Conservation (phyloP, 768 basidiomycete genomes). For the Hysterangium stoloniferum region DNA sequence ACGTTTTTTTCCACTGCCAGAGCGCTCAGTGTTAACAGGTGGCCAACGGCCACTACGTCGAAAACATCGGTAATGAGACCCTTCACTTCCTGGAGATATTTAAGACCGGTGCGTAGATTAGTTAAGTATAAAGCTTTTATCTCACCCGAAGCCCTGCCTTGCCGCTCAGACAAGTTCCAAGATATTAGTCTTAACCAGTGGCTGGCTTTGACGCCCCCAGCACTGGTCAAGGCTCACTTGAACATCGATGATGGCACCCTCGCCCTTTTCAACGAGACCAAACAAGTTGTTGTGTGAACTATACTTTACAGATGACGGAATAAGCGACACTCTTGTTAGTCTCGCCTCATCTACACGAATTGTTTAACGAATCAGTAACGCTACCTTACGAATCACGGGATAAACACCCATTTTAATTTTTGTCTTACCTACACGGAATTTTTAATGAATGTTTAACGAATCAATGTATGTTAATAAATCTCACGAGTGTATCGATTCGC, state of each 20-base stretch:
- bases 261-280: conserved; percentile 40
- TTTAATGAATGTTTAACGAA: no score
- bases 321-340: no score
- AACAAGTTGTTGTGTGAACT: conserved; percentile 39
- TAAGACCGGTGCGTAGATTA: conserved; percentile 33
- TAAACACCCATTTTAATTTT: no score
- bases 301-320: no score
- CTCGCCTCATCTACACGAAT: no score
- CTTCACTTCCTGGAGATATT: conserved; percentile 57
- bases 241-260: conserved; percentile 44
- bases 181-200: conserved; percentile 52
- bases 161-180: conserved; percentile 33
- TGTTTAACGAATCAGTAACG: no score
- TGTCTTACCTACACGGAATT: no score
- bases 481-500: no score
- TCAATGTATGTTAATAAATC: no score
- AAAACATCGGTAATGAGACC: conserved; percentile 55
- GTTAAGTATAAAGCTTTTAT: background rate
- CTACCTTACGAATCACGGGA: no score
- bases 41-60: conserved; percentile 47
- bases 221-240: conserved; percentile 56
- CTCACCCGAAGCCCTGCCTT: background rate
- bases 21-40: conserved; percentile 20
- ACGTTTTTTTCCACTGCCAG: background rate
- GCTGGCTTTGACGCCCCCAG: conserved; percentile 53